Base-by-base conservation (phyloP, 2,329 filamentous ascomycete genomes). In the Penicillium nordicum region DNA sequence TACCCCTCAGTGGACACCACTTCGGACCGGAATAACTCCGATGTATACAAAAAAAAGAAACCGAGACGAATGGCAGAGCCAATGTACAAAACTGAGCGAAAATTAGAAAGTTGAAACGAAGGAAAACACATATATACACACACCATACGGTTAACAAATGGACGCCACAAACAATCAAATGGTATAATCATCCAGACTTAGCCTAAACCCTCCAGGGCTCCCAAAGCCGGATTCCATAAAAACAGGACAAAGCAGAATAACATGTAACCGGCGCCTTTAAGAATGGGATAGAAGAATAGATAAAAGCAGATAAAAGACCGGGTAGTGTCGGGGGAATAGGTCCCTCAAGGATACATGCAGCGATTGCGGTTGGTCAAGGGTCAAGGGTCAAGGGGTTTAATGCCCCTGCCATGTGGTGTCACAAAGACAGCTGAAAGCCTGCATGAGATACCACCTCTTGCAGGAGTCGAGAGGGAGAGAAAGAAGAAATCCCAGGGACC, bases 261-360 rank as follows among this genome's bases (percentile, higher is more conserved):
- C 60, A 66, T 64, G 65, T 64, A 65, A 59, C 63, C 60, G 49
- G 58, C 64, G 64, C 67, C 63, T 44, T 54, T 61, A 62, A 53
- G 57, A 60, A 62, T 57, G 47, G 21, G 30, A 56, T 44, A 61
- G 45, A 59, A 60, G 37, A 50, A 64, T 58, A 65, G 56, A 65
- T 61, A 62, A 62, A 55, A 55, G 55, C 53, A 58, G 55, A 63
- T 59, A 59, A 50, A 60, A 45, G 50, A 12, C 37, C 47, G 49
- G 14, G 32, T 27, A 16, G 38, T 16, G 29, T 29, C 37, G n/a
- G 47, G 16, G 38, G 38, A 21, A 36, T 29, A 18, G 30, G 11
- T 45, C 49, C 43, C 41, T 34, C 56, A n/a, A 38, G 25, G 46
- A 44, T 32, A 57, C 43, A 47, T 40, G 50, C 46, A 30, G 36